Base-by-base conservation (phyloP, 2,329 filamentous ascomycete species). In the Cytospora schulzeri region DNA sequence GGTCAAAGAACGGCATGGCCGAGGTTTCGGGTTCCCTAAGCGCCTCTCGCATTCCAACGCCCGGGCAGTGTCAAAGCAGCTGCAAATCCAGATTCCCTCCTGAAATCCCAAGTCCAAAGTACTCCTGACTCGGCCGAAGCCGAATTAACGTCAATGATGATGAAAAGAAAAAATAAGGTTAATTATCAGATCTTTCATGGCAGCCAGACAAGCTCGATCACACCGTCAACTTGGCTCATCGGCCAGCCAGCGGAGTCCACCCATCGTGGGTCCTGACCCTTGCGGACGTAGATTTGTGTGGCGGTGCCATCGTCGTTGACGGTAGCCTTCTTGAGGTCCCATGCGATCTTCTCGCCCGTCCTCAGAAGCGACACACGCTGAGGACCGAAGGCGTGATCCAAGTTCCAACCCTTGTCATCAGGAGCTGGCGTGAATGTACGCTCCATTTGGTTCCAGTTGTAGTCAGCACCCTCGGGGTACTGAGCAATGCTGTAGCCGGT, bases 401-500 rank as follows among this genome's bases (percentile, higher is more conserved):
- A 52, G 60, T 74, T 74, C 72, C 72, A 76, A 15, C 73, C 73
- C 59, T 72, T 71, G 61, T 75, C 69, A 33, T 73, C 69, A 1
- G 71, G 70, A 15, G 71, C 70, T 1, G 74, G 59, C 14, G 60
- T 65, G 54, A 76, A 76, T 1, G 74, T 76, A 9, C 69, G 68
- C 69, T 76, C 74, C 72, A 65, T 71, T 71, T 66, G 76, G 69
- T 48, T 55, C 35, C 71, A 66, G 66, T 74, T 70, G 57, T 71
- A 80, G 56, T 80, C 78, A 59, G 84, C 78, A 64, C 82, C 82
- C 33, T 76, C 69, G 1, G 82, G 82, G 68, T 88, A 88, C 63
- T 83, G 81, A 19, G 82, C 82, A 35, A 88, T 78, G 17, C 85
- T 88, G 74, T 84, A 88, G 11, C 85, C 85, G 29, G 84, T 83